phyloP scores from a whole-genome alignment of 164 flowering plant species.

The Sedum album region DNA sequence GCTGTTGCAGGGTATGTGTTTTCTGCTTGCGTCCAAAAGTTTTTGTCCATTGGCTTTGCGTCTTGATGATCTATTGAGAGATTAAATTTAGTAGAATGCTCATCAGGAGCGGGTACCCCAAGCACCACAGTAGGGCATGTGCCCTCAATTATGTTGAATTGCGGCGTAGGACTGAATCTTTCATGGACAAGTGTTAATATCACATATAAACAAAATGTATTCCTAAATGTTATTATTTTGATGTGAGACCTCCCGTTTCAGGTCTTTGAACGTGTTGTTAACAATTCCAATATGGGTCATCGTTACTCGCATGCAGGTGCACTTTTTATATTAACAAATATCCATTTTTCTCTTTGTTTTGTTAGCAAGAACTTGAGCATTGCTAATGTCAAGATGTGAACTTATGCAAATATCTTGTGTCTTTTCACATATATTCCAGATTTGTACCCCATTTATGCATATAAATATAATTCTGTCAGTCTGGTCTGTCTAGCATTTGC shows the following conservation, averaged over 20 bases:
- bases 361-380: background rate
- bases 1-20: constrained; percentile 57
- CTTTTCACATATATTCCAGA: too few relatives aligned
- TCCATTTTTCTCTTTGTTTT: background rate
- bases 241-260: constrained; percentile 18
- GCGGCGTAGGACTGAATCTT: too few relatives aligned
- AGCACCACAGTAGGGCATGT: too few relatives aligned
- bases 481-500: background rate
- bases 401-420: too few relatives aligned
- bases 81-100: background rate
- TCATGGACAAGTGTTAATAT: too few relatives aligned
- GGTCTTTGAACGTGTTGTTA: constrained; percentile 65
- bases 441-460: too few relatives aligned
- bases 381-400: too few relatives aligned
- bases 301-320: constrained; percentile 89
- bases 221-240: too few relatives aligned
- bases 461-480: too few relatives aligned
- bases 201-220: too few relatives aligned
- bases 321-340: background rate
- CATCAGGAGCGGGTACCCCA: background rate
- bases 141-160: too few relatives aligned
- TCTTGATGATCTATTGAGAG: background rate
- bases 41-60: background rate
- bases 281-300: constrained; percentile 87
- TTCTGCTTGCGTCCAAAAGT: background rate